phyloP scores from a whole-genome alignment of 139 green algal genomes.

The Coelastrella sp. region DNA sequence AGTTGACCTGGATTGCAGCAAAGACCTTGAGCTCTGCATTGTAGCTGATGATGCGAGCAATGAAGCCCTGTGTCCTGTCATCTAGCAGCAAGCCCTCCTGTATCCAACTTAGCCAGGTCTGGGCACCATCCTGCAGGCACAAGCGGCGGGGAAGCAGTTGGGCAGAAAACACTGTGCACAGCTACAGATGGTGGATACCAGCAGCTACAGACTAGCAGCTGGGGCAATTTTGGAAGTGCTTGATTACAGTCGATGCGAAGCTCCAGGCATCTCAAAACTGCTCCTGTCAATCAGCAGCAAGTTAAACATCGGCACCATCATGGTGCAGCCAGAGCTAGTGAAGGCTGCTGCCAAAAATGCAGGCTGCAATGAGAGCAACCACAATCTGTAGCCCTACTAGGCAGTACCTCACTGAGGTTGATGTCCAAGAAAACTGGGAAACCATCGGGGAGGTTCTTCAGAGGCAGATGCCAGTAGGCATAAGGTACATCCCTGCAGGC shows the following conservation, averaged over 20 bases:
- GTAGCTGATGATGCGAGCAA: conserved; percentile 79
- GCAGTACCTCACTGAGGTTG: conserved; percentile 69
- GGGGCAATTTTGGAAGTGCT: too few relatives aligned
- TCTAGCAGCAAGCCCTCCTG: conserved; percentile 83
- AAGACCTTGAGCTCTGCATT: conserved; percentile 88
- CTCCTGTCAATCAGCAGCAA: too few relatives aligned
- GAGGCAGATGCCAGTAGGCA: conserved; percentile 73
- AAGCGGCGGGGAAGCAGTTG: too few relatives aligned
- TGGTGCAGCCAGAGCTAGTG: too few relatives aligned
- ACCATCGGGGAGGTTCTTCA: conserved; percentile 63
- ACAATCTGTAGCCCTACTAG: neutral
- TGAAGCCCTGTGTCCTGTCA: conserved; percentile 65
- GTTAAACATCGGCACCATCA: too few relatives aligned
- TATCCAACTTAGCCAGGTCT: conserved; percentile 72
- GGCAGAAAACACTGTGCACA: too few relatives aligned
- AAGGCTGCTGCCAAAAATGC: neutral
- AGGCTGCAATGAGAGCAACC: neutral
- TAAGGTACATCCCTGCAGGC: conserved; percentile 69
- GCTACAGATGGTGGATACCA: too few relatives aligned
- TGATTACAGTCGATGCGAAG: too few relatives aligned
- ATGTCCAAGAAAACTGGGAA: conserved; percentile 88
- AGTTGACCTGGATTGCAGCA: conserved; percentile 62
- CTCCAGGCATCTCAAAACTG: too few relatives aligned
- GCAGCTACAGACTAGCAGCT: too few relatives aligned
- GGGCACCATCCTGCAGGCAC: conserved; percentile 38